Evolutionary conservation across 139 green algal species (phyloP).

Genomic region (Auxenochlorella pyrenoidosa): DNA sequence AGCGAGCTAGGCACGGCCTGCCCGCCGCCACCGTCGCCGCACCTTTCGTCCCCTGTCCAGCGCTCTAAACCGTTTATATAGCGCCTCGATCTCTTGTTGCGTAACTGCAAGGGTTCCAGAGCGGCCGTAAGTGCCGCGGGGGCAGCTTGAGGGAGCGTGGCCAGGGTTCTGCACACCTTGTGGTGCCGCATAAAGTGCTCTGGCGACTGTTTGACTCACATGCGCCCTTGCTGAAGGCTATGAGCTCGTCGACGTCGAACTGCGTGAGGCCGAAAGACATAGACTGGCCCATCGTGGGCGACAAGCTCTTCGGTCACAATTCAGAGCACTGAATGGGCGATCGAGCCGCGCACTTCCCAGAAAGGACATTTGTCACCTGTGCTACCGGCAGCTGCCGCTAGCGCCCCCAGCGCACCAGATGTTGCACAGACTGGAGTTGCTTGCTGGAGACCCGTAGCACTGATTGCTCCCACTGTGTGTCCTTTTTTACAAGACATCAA

Average conservation of each 20-base stretch:
- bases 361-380: neutral
- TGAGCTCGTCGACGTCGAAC: conserved; percentile 92
- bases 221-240: conserved; percentile 62
- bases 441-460: neutral
- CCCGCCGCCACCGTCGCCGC: neutral
- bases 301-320: neutral
- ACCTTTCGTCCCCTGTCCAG: conserved; percentile 89
- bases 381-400: neutral
- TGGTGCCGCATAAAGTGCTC: neutral
- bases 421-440: neutral
- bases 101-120: conserved; percentile 58
- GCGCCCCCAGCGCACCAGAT: neutral
- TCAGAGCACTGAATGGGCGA: neutral
- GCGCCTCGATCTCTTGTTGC: conserved; percentile 85
- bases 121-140: neutral
- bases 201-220: conserved; percentile 52
- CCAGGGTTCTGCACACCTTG: neutral
- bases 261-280: conserved; percentile 87
- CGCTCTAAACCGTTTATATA: conserved; percentile 92
- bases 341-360: neutral
- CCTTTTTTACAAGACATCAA: neutral
- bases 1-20: no score
- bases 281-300: conserved; percentile 60
- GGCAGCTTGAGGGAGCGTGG: neutral
- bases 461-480: neutral